These are phyloP conservation scores for Globisporangium middletonii DNA, from an alignment of 352 stramenopile species.

Conservation along the genomic window DNA sequence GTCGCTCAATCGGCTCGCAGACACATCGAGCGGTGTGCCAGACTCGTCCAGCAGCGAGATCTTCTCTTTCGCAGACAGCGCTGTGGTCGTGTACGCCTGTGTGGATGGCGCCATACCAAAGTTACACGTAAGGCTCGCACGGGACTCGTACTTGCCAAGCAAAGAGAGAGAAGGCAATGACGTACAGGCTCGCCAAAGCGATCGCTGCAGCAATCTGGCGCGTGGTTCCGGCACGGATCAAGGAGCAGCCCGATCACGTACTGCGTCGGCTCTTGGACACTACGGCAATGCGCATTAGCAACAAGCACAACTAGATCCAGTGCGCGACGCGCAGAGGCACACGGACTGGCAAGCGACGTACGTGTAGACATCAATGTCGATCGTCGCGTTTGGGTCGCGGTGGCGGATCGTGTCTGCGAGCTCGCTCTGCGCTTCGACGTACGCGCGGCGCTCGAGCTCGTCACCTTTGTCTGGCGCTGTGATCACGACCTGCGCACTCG, in stretches of 20 bases:
- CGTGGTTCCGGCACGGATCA: conserved; percentile 62
- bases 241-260: conserved; percentile 80
- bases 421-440: conserved; percentile 30
- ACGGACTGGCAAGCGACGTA: conserved; percentile 8
- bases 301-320: background rate
- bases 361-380: conserved; percentile 70
- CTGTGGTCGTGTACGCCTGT: conserved; percentile 39
- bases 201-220: conserved; percentile 66
- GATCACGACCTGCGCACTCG: conserved; percentile 24
- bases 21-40: conserved; percentile 40
- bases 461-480: conserved; percentile 62
- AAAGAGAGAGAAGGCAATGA: background rate
- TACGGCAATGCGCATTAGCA: conserved; percentile 6
- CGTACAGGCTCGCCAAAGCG: conserved; percentile 69
- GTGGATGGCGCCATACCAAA: background rate
- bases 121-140: background rate
- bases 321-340: background rate
- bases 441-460: conserved; percentile 56
- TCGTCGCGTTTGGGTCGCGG: conserved; percentile 31
- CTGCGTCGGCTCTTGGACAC: conserved; percentile 42
- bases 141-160: background rate
- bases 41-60: conserved; percentile 69
- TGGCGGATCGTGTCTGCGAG: conserved; percentile 34
- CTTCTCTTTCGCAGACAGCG: conserved; percentile 36
- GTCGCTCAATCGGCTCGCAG: conserved; percentile 63